Conservation (phyloP, 2,329 filamentous ascomycete genomes). For the Chrysoporthe puriensis region DNA sequence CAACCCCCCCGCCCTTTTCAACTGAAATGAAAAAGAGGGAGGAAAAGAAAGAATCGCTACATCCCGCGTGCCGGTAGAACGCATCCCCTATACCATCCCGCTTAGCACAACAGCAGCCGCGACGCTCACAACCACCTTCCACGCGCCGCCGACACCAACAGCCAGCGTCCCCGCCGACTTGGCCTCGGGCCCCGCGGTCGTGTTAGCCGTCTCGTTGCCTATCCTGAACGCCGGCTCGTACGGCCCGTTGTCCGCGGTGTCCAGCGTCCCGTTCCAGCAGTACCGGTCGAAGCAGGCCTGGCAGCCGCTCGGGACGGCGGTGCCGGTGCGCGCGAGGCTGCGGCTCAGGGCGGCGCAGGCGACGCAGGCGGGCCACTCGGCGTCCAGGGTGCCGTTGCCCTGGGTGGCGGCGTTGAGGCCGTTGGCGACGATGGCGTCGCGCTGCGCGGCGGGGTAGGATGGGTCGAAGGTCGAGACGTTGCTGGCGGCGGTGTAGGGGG, state of each 20-base stretch:
- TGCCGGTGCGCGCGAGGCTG: conserved; percentile 72
- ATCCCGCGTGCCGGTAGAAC: not conserved
- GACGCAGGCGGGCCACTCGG: conserved; percentile 80
- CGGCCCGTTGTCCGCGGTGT: conserved; percentile 29
- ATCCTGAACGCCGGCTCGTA: conserved; percentile 41
- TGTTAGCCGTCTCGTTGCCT: conserved; percentile 29
- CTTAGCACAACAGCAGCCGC: not conserved
- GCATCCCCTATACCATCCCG: not conserved
- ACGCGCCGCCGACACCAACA: not conserved
- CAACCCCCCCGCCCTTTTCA: too few species aligned
- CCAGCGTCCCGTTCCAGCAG: conserved; percentile 86
- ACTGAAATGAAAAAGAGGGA: not conserved
- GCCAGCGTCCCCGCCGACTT: conserved; percentile 7
- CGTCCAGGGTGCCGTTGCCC: conserved; percentile 76
- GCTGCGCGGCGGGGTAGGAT: conserved; percentile 64
- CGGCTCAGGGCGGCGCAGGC: conserved; percentile 84
- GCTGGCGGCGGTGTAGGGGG: conserved; percentile 74
- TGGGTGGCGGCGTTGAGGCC: conserved; percentile 83
- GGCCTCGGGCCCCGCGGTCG: conserved; percentile 9
- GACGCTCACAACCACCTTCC: not conserved
- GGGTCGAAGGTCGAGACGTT: conserved; percentile 81
- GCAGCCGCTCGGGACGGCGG: conserved; percentile 72
- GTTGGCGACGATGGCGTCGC: conserved; percentile 83
- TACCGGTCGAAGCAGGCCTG: conserved; percentile 76
- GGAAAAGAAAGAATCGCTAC: not conserved